phyloP scores from a whole-genome alignment of 345 rosid species.

The Camelina sativa region DNA sequence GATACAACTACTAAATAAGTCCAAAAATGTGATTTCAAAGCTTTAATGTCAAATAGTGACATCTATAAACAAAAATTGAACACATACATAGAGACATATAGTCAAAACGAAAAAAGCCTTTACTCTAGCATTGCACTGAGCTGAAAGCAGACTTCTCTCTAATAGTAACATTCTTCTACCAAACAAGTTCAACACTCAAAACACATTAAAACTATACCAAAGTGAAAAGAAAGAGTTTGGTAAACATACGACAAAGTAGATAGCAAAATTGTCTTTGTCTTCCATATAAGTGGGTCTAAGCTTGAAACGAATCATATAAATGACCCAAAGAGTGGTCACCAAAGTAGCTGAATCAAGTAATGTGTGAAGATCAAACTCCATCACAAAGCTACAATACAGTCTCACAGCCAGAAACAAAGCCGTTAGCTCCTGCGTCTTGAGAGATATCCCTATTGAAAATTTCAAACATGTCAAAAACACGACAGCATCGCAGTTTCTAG shows the following conservation, averaged over 20 bases:
- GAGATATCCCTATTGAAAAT: conserved; percentile 67
- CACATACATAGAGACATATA: neutral
- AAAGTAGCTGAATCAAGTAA: conserved; percentile 79
- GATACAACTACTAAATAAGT: neutral
- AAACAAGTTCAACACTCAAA: neutral
- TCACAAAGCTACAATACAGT: conserved; percentile 84
- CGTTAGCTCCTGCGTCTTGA: conserved; percentile 88
- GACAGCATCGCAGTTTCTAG: no score
- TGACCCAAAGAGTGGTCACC: conserved; percentile 84
- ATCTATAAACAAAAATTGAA: neutral
- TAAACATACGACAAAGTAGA: conserved; percentile 67
- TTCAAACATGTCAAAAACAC: no score
- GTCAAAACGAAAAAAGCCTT: neutral
- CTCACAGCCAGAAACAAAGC: conserved; percentile 82
- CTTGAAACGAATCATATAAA: conserved; percentile 85
- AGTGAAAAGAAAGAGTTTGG: conserved; percentile 1
- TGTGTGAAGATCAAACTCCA: conserved; percentile 92
- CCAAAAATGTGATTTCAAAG: neutral
- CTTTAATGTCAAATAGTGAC: neutral
- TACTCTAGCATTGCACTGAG: neutral
- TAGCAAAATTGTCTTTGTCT: conserved; percentile 82
- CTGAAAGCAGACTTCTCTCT: neutral
- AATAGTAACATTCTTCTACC: neutral
- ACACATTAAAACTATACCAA: neutral
- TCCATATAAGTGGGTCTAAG: conserved; percentile 81